Percentiles rank a stretch among this genome's conserved stretches.
phyloP scores from a whole-genome alignment of 2,329 filamentous ascomycete species.

The Fusarium anthophilum region DNA sequence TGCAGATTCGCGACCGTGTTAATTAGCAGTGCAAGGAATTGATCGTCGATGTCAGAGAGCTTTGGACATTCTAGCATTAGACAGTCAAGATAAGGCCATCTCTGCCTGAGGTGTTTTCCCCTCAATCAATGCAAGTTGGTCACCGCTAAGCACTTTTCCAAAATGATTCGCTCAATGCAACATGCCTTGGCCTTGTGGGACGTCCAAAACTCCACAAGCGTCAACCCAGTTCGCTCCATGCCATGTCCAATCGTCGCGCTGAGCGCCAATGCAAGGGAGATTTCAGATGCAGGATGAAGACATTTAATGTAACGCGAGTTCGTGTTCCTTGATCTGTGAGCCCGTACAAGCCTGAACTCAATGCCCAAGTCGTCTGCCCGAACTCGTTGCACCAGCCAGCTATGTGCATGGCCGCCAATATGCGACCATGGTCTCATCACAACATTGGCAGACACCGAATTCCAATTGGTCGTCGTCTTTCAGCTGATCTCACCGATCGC shows the following conservation, averaged over 20 bases:
- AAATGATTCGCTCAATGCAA: conserved; percentile 21
- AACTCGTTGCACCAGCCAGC: background rate
- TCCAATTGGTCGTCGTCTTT: conserved; percentile 18
- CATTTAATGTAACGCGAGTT: background rate
- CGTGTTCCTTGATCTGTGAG: background rate
- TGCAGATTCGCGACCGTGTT: conserved; percentile 13
- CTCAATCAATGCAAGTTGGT: conserved; percentile 20
- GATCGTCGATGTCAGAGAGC: background rate
- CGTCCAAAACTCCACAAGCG: conserved; percentile 24
- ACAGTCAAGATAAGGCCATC: background rate
- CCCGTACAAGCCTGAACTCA: background rate
- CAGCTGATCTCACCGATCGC: conserved; percentile 27
- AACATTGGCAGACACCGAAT: background rate
- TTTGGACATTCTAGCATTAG: background rate
- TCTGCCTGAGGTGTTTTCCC: conserved; percentile 29
- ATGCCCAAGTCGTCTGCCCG: background rate
- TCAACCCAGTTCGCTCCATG: conserved; percentile 12
- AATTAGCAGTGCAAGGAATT: background rate
- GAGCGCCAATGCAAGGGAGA: conserved; percentile 38
- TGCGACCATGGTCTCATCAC: conserved; percentile 35
- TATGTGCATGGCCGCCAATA: conserved; percentile 18
- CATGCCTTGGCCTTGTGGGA: conserved; percentile 29
- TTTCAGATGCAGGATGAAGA: background rate
- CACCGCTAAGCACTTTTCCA: conserved; percentile 22
- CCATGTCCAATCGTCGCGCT: conserved; percentile 38